These are phyloP conservation scores for Umbelopsis vinacea DNA, from an alignment of 192 early-diverging fungal genomes.

Conservation along the genomic window DNA sequence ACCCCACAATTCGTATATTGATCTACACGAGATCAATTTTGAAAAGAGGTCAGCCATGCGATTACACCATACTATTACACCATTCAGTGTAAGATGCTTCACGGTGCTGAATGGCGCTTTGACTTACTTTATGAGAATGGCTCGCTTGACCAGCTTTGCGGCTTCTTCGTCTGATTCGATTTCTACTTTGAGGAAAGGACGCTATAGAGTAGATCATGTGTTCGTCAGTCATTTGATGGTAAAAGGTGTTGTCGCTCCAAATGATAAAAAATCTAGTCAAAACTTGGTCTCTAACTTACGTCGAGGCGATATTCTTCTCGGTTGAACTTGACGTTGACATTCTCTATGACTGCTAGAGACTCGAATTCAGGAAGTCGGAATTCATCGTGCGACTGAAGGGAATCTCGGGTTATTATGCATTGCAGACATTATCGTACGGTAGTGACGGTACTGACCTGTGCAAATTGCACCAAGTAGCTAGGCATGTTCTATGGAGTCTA, in stretches of 20 bases:
- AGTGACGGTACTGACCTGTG: conserved; percentile 49
- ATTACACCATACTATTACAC: too few relatives aligned
- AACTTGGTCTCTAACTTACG: conserved; percentile 40
- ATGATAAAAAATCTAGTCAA: background rate
- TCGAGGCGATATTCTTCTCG: conserved; percentile 59
- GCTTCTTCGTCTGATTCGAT: conserved; percentile 75
- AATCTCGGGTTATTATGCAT: background rate
- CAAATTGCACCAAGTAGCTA: conserved; percentile 73
- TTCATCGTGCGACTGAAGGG: conserved; percentile 55
- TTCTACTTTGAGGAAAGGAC: conserved; percentile 80
- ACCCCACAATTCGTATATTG: conserved; percentile 81
- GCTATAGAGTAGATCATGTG: conserved; percentile 42
- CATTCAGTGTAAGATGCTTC: too few relatives aligned
- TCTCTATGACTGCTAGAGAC: conserved; percentile 78
- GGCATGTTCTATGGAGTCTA: conserved; percentile 40
- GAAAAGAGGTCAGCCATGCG: too few relatives aligned
- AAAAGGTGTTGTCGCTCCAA: background rate
- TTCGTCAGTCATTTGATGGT: background rate
- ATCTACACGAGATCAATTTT: conserved; percentile 41
- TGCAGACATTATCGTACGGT: background rate
- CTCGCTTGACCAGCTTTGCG: conserved; percentile 70
- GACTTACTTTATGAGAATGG: conserved; percentile 81
- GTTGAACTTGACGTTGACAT: conserved; percentile 70
- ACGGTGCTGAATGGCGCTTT: too few relatives aligned
- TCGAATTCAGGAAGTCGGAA: conserved; percentile 86